A percentile compares a stretch with the other conserved stretches of the same genome.
Evolutionary conservation across 441 rosid genomes (phyloP).

Genomic region (Gossypium gossypioides): DNA sequence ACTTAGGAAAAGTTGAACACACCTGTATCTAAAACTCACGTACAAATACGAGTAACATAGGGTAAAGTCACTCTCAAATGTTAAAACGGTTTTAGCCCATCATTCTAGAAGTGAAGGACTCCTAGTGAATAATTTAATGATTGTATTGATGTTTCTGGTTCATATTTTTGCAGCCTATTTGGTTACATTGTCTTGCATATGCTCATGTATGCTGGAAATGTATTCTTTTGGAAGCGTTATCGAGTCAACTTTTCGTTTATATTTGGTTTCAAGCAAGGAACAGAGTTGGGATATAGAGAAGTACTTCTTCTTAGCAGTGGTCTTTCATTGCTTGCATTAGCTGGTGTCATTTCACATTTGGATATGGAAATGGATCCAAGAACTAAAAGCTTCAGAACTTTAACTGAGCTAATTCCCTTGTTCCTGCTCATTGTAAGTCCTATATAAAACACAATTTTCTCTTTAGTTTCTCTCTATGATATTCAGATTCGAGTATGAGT

Average conservation of each 20-base stretch:
- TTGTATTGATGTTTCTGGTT: conserved; percentile 28
- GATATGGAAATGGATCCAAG: conserved; percentile 76
- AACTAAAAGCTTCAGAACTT: conserved; percentile 37
- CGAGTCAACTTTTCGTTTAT: conserved; percentile 62
- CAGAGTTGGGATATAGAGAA: conserved; percentile 54
- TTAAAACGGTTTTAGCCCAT: not conserved
- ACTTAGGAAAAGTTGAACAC: not conserved
- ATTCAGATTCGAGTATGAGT: not conserved
- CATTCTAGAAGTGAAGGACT: not conserved
- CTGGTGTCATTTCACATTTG: conserved; percentile 50
- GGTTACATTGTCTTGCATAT: conserved; percentile 59
- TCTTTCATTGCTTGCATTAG: conserved; percentile 52
- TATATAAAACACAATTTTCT: not conserved
- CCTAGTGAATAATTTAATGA: not conserved
- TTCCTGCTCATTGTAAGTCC: conserved; percentile 43
- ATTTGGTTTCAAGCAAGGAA: conserved; percentile 66
- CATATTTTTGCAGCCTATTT: conserved; percentile 44
- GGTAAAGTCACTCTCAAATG: not conserved
- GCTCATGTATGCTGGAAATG: conserved; percentile 44
- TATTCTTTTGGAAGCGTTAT: conserved; percentile 59
- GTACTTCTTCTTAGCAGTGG: conserved; percentile 47
- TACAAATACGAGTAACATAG: not conserved
- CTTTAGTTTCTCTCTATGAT: not conserved
- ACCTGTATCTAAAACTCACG: not conserved
- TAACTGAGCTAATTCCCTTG: conserved; percentile 67